Base-by-base conservation (phyloP, 208 protist species). In the Crithidia acanthocephali region DNA sequence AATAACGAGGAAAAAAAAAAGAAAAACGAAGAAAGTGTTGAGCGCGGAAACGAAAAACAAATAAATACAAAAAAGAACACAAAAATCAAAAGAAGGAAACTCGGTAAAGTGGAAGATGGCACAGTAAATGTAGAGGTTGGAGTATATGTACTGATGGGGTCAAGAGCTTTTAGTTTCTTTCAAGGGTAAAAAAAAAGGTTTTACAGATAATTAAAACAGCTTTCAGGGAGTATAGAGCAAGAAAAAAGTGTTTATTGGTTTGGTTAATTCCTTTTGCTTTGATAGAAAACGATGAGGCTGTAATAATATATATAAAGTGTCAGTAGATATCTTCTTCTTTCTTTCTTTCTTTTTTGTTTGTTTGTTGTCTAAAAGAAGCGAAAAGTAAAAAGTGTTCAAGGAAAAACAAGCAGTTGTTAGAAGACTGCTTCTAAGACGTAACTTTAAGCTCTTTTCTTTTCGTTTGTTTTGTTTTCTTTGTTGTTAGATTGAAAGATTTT, bases 1-100 rank as follows among this genome's bases (percentile, higher is more conserved):
- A 51, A 69, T 40, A 30, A 59, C 25, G 5, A 47, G 2, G 64
- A 35, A 68, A 45, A 56, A 30, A 37, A 44, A 65, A 33, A 71
- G 27, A 62, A 42, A 40, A 42, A 57, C 45, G 27, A 51, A 70
- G 25, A 51, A 13, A 6, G 9, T 15, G 13, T 45, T 11, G 10
- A 72, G 25, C 15, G 25, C 51, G 22, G 40, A 51, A 64, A 64
- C 2, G 6, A 16, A 44, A 22, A 25, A 3, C 37, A 47, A 45
- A n/a, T n/a, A n/a, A n/a, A n/a, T n/a, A n/a, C n/a, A n/a, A n/a
- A n/a, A n/a, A n/a, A n/a, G n/a, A n/a, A n/a, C n/a, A n/a, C n/a
- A n/a, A n/a, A n/a, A n/a, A n/a, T n/a, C n/a, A n/a, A n/a, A n/a
- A n/a, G n/a, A n/a, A n/a, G n/a, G n/a, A n/a, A n/a, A n/a, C n/a